Evolutionary conservation across 2,329 filamentous ascomycete species (phyloP), one percentile per base, ranked within the genome.

Genomic region (Microdochium nivale): DNA sequence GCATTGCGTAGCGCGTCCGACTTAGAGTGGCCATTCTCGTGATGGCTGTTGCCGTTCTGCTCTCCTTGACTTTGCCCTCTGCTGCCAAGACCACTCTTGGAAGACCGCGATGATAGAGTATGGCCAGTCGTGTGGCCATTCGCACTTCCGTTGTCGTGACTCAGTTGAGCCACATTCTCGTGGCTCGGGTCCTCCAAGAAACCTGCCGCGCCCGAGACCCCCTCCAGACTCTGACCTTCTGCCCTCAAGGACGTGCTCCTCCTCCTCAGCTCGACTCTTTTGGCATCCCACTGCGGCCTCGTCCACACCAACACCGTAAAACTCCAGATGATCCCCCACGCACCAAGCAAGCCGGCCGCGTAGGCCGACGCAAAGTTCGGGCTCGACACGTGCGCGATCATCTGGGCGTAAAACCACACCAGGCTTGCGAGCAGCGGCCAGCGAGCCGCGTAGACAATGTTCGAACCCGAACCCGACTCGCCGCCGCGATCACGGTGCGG

Each of bases 211-310:
- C 25, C 44, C 33, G 23, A 19, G 30, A n/a, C 33, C 33, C n/a
- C 33, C 33, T 30, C 27, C 25, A 16, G 27, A 35, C 11, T 46
- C 48, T 24, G 33, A 24, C 47, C 50, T 46, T 21, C 49, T 30
- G 32, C 19, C 19, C 16, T 10, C 19, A 19, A 4, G 4, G n/a
- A 37, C n/a, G 14, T 16, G 14, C 23, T 32, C 9, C 16, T 51
- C 32, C n/a, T 30, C 25, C 9, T 53, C 30, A 69, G 71, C 50
- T 75, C 63, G 0, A 78, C 70, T 55, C 81, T 73, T 54, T 74
- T 78, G 0, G 75, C 75, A 21, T 81, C 77, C 60, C 75, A 76
- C 62, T 84, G 81, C 3, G 80, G 79, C 19, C 70, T 66, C 47
- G 70, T 76, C 67, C 78, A 79, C 1, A 84, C 62, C 24, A 85